These are phyloP conservation scores for Lenzites betulinus DNA, from an alignment of 768 basidiomycete genomes.

Conservation along the genomic window DNA sequence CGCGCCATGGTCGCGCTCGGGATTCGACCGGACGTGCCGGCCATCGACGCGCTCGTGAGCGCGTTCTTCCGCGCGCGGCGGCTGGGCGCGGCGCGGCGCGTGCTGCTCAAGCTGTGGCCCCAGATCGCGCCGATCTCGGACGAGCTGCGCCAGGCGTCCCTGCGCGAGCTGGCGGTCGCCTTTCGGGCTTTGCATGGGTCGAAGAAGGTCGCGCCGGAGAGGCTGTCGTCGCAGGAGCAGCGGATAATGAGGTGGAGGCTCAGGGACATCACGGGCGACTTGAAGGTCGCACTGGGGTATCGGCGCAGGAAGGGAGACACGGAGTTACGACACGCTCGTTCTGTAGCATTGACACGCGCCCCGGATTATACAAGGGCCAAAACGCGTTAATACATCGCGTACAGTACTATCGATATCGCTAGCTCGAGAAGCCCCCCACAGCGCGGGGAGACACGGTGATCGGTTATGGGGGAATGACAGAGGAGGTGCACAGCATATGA, in stretches of 20 bases:
- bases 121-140: constrained; percentile 62
- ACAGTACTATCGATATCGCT: constrained; percentile 4
- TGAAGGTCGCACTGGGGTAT: constrained; percentile 24
- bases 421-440: background rate
- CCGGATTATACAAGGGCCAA: constrained; percentile 13
- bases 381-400: constrained; percentile 4
- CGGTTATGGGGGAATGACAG: background rate
- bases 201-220: constrained; percentile 14
- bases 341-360: constrained; percentile 8
- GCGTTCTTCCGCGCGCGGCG: constrained; percentile 64
- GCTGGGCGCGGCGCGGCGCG: constrained; percentile 48
- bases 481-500: background rate
- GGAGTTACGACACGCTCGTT: background rate
- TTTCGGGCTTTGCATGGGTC: constrained; percentile 39
- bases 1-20: constrained; percentile 62
- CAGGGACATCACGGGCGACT: constrained; percentile 47
- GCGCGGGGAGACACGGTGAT: background rate
- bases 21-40: constrained; percentile 67
- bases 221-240: constrained; percentile 36
- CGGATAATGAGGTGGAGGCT: constrained; percentile 43
- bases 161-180: constrained; percentile 46
- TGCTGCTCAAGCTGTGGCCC: constrained; percentile 66
- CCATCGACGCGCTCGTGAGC: constrained; percentile 69
- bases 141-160: constrained; percentile 43
- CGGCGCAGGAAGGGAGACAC: background rate